Base-by-base conservation (phyloP, 192 early-diverging fungal species). In the Entomortierella lignicola region DNA sequence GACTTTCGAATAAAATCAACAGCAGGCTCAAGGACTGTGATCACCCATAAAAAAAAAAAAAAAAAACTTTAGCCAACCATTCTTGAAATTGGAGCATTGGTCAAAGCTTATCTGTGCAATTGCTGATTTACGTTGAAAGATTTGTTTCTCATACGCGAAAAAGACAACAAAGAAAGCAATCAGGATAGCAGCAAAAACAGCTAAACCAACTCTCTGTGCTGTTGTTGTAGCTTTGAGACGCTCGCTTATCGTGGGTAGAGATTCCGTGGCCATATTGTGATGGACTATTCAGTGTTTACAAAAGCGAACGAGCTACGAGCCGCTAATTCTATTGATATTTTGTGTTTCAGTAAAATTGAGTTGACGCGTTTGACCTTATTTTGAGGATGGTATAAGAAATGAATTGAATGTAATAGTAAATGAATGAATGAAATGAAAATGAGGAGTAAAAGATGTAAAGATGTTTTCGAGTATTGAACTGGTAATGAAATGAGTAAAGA, bases 11-110 rank as follows among this genome's bases (percentile, higher is more conserved):
- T 57, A 27, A 44, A 77, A 13, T 26, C 51, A 2, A 77, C 73
- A 4, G 73, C 73, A 13, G 73, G 73, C 43, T 67, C 66, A 6
- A 77, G 25, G 11, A 60, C 73, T 77, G 43, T n/a, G n/a, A n/a
- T n/a, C n/a, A 2, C 5, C 18, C 13, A 42, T 13, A 29, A 21
- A n/a, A n/a, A n/a, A n/a, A n/a, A n/a, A n/a, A n/a, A n/a, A n/a
- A n/a, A n/a, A n/a, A n/a, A n/a, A n/a, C n/a, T n/a, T n/a, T n/a
- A n/a, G n/a, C n/a, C n/a, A n/a, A n/a, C n/a, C n/a, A n/a, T n/a
- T n/a, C n/a, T n/a, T n/a, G n/a, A n/a, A n/a, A n/a, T n/a, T n/a
- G n/a, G n/a, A n/a, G n/a, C n/a, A n/a, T 4, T 21, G 17, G 20
- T 55, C 6, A 32, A 63, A 18, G 23, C 1, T 13, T 20, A 7